phyloP scores from a whole-genome alignment of 2,329 filamentous ascomycete genomes.

The Talaromyces pinophilus region DNA sequence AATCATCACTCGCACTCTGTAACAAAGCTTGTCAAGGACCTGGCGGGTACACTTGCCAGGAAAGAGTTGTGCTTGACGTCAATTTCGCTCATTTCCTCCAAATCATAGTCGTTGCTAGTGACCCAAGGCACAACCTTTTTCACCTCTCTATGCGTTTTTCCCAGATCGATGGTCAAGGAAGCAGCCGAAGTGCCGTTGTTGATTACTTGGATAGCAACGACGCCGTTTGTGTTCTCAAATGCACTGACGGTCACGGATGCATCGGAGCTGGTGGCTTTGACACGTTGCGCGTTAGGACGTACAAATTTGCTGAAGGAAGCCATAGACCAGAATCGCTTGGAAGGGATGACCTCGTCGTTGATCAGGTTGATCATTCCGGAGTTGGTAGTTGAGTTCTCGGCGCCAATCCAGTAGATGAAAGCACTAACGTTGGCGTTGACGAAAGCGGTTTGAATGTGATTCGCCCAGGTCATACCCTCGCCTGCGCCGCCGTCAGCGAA shows the following conservation, averaged over 20 bases:
- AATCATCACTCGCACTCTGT: conserved; percentile 5
- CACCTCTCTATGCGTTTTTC: conserved; percentile 31
- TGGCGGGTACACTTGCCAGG: neutral
- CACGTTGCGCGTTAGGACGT: conserved; percentile 41
- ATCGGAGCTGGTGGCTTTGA: conserved; percentile 35
- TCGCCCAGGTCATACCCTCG: conserved; percentile 60
- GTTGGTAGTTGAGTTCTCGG: conserved; percentile 43
- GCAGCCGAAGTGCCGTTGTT: conserved; percentile 30
- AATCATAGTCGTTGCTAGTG: conserved; percentile 38
- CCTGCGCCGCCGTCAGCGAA: conserved; percentile 50
- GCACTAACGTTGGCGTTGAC: conserved; percentile 53
- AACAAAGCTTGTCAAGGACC: conserved; percentile 13
- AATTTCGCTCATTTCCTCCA: conserved; percentile 22
- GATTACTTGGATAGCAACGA: conserved; percentile 35
- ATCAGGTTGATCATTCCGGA: conserved; percentile 41
- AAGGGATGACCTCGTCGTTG: conserved; percentile 36
- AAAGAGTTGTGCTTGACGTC: conserved; percentile 1
- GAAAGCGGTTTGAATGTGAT: conserved; percentile 55
- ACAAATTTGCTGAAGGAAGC: conserved; percentile 44
- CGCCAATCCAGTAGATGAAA: conserved; percentile 59
- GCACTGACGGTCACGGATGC: conserved; percentile 28
- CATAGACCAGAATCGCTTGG: conserved; percentile 46
- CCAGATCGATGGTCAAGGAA: conserved; percentile 30
- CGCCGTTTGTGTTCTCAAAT: conserved; percentile 38
- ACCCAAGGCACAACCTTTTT: conserved; percentile 37